Base-by-base conservation (phyloP, 2,329 filamentous ascomycete genomes). In the Scedosporium dehoogii region DNA sequence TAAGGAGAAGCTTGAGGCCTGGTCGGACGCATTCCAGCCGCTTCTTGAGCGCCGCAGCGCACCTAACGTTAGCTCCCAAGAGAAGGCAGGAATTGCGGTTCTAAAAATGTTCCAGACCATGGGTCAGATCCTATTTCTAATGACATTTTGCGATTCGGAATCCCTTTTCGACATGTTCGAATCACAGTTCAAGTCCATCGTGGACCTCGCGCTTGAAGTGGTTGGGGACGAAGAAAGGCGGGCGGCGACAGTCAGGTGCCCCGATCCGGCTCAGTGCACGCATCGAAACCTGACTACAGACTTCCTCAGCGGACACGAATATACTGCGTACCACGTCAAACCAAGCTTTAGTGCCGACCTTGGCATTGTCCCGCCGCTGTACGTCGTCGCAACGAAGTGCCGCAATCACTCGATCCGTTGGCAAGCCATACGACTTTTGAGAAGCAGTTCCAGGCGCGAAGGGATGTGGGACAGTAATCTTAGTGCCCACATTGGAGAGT, bases 401-500 rank as follows among this genome's bases (percentile, higher is more conserved):
- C 80, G 85, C 10, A 81, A 87, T 64, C 78, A 80, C 0, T 66
- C 74, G 1, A 76, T 82, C 41, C 80, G 86, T 21, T 77, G 84
- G 18, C 81, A 83, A 65, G 86, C 86, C 6, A 85, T 89, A 51
- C 78, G 83, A 69, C 71, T 89, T 44, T 73, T 89, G 62, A 77
- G 78, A 59, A 83, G 79, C 66, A 85, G 81, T 68, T 81, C 84
- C 6, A 78, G 85, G 56, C 77, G 85, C 58, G 87, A 89, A 72
- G 86, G 84, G 23, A 85, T 89, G 79, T 89, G 86, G 86, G 86
- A 90, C 67, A 86, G 82, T 67, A 79, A 83, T 65, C 75, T 85
- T 64, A 76, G 79, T 10, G 82, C 82, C 1, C 77, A 77, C 6
- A 84, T 85, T 66, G 79, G 78, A 57, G 75, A 75, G 63, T 85